A percentile compares a stretch with the other conserved stretches of the same genome.
Conservation (phyloP, 1,139 yeast species). For the Geotrichum reessii region DNA sequence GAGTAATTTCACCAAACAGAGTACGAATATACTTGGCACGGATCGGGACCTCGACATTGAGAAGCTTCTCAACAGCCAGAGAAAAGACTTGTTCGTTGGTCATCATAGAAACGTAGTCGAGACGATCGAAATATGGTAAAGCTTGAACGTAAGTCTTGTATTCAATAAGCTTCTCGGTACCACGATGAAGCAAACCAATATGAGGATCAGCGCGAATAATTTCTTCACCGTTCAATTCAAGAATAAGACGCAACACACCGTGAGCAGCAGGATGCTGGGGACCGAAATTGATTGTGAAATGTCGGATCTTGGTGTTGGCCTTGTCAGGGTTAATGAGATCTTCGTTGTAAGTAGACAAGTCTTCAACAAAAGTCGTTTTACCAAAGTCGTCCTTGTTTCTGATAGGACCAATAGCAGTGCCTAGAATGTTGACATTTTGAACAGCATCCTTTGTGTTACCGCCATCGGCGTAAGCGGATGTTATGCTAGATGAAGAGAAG, state of each 20-base stretch:
- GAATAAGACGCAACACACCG: slow-evolving; percentile 81
- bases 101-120: slow-evolving; percentile 90
- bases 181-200: slow-evolving; percentile 81
- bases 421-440: slow-evolving; percentile 27
- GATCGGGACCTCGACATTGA: slow-evolving; percentile 78
- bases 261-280: slow-evolving; percentile 96
- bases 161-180: slow-evolving; percentile 84
- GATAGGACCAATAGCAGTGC: slow-evolving; percentile 35
- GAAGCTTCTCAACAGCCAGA: slow-evolving; percentile 77
- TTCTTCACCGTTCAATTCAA: slow-evolving; percentile 86
- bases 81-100: slow-evolving; percentile 85
- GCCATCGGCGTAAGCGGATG: slow-evolving; percentile 14
- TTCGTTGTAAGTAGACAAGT: slow-evolving; percentile 27
- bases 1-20: slow-evolving; percentile 80
- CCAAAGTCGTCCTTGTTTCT: slow-evolving; percentile 32
- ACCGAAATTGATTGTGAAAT: slow-evolving; percentile 84
- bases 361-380: slow-evolving; percentile 35
- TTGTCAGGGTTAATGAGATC: slow-evolving; percentile 26
- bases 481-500: slow-evolving; percentile 14
- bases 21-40: slow-evolving; percentile 84
- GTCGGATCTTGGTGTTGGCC: slow-evolving; percentile 55
- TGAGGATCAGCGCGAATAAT: slow-evolving; percentile 84
- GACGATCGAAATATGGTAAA: slow-evolving; percentile 80
- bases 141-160: slow-evolving; percentile 82
- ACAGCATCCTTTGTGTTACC: slow-evolving; percentile 18